phyloP scores from a whole-genome alignment of 1,139 yeast species.

The Hansenula lynferdii region DNA sequence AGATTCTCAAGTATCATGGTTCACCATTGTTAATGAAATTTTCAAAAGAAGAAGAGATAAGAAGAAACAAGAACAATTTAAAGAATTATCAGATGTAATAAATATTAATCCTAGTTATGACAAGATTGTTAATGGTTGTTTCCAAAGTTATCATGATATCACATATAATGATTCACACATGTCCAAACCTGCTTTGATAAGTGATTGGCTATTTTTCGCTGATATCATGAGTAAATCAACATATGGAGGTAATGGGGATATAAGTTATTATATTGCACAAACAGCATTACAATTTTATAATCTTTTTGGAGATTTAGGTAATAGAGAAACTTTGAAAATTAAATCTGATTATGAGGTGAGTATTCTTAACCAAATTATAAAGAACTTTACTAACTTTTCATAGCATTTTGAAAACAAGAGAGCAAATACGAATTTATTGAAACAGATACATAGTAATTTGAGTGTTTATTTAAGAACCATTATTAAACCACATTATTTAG shows the following conservation, averaged over 20 bases:
- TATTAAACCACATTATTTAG: conserved; percentile 9
- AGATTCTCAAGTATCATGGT: conserved; percentile 59
- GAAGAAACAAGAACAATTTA: conserved; percentile 41
- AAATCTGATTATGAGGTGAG: conserved; percentile 39
- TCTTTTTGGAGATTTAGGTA: conserved; percentile 58
- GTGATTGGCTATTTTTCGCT: conserved; percentile 76
- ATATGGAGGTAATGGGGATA: conserved; percentile 44
- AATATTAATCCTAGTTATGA: conserved; percentile 48
- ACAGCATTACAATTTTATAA: conserved; percentile 63
- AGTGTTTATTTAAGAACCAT: conserved; percentile 10
- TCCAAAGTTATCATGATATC: conserved; percentile 51
- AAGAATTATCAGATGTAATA: conserved; percentile 39
- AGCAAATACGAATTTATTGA: neutral
- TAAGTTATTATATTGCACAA: conserved; percentile 50
- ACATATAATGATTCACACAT: conserved; percentile 64
- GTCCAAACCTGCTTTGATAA: conserved; percentile 54
- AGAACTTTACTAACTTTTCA: too few species aligned
- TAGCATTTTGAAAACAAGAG: neutral
- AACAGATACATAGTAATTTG: conserved; percentile 11
- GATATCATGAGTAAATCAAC: conserved; percentile 45
- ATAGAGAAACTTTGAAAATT: conserved; percentile 27
- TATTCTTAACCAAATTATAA: too few species aligned
- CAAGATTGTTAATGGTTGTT: conserved; percentile 68
- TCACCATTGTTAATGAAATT: conserved; percentile 46
- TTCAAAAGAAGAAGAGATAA: conserved; percentile 45